A percentile compares a stretch with the other conserved stretches of the same genome.
Evolutionary conservation across 1,284 basidiomycete species (phyloP).

Genomic region (Sporisorium iseilematis-ciliati): DNA sequence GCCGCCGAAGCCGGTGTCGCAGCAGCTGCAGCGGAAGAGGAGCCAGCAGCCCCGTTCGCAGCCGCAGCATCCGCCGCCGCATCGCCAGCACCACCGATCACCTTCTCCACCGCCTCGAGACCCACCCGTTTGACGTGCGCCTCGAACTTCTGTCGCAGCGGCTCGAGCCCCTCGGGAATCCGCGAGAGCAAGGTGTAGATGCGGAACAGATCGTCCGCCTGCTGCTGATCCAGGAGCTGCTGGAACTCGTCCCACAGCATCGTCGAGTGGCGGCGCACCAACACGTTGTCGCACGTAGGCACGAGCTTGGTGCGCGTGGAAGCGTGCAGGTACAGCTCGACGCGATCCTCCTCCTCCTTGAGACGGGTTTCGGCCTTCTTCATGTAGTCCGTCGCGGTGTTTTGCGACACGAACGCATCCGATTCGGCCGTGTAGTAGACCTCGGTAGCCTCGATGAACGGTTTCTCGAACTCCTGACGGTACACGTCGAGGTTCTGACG

Average conservation of each 20-base stretch:
- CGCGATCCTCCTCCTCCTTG: slow-evolving; percentile 93
- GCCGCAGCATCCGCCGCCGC: slow-evolving; percentile 67
- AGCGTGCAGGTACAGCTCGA: slow-evolving; percentile 92
- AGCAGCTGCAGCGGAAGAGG: slow-evolving; percentile 28
- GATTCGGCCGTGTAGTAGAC: slow-evolving; percentile 93
- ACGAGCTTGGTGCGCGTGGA: slow-evolving; percentile 74
- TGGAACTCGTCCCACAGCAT: slow-evolving; percentile 97
- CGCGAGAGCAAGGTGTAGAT: slow-evolving; percentile 94
- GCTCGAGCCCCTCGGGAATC: slow-evolving; percentile 90
- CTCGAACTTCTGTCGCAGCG: slow-evolving; percentile 91
- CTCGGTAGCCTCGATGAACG: slow-evolving; percentile 90
- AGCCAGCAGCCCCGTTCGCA: slow-evolving; percentile 68
- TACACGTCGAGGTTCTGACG: slow-evolving; percentile 95
- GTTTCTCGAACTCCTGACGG: slow-evolving; percentile 87
- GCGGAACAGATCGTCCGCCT: slow-evolving; percentile 83
- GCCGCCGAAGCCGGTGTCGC: slow-evolving; percentile 71
- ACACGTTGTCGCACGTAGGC: slow-evolving; percentile 88
- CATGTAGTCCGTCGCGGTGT: slow-evolving; percentile 94
- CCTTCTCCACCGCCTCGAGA: slow-evolving; percentile 83
- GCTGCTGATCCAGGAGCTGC: slow-evolving; percentile 88
- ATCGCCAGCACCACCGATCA: slow-evolving; percentile 74
- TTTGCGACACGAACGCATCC: slow-evolving; percentile 86
- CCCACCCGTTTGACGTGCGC: slow-evolving; percentile 93
- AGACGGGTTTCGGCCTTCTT: slow-evolving; percentile 94
- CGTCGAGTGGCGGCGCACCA: slow-evolving; percentile 88